These are phyloP conservation scores for Croton laevigatus DNA, from an alignment of 441 rosid genomes.

Conservation along the genomic window DNA sequence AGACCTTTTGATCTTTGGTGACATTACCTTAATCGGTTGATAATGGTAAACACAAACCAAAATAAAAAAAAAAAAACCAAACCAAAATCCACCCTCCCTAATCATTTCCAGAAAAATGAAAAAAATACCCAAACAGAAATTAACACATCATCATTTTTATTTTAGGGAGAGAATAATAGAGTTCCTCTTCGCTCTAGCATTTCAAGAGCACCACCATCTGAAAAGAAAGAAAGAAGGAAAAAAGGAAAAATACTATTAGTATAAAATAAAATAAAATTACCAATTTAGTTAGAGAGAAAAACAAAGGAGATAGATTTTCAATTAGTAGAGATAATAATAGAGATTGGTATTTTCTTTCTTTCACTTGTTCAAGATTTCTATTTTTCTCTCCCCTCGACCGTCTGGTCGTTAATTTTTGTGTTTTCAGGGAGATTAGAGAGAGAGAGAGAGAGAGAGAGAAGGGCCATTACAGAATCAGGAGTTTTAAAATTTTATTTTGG, in stretches of 20 bases:
- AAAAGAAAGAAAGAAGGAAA: not conserved
- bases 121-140: not conserved
- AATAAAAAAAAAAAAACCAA: not conserved
- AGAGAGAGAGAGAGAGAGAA: slow-evolving; percentile 26
- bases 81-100: not conserved
- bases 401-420: slow-evolving; percentile 17
- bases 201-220: not conserved
- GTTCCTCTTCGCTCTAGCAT: not conserved
- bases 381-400: slow-evolving; percentile 32
- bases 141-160: slow-evolving; percentile 14
- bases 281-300: not conserved
- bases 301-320: not conserved
- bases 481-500: slow-evolving; percentile 14
- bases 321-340: not conserved
- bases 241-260: not conserved
- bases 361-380: slow-evolving; percentile 21
- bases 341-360: not conserved
- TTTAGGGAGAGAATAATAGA: not conserved
- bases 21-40: slow-evolving; percentile 24
- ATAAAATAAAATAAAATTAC: not conserved
- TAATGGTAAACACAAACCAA: slow-evolving; percentile 20
- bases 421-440: not conserved
- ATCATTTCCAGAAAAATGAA: not conserved
- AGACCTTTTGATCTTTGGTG: too few species aligned
- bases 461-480: not conserved